Percentiles rank a stretch among this genome's conserved stretches.
Evolutionary conservation across 768 basidiomycete species (phyloP).

Genomic region (Boletus barrowsii): DNA sequence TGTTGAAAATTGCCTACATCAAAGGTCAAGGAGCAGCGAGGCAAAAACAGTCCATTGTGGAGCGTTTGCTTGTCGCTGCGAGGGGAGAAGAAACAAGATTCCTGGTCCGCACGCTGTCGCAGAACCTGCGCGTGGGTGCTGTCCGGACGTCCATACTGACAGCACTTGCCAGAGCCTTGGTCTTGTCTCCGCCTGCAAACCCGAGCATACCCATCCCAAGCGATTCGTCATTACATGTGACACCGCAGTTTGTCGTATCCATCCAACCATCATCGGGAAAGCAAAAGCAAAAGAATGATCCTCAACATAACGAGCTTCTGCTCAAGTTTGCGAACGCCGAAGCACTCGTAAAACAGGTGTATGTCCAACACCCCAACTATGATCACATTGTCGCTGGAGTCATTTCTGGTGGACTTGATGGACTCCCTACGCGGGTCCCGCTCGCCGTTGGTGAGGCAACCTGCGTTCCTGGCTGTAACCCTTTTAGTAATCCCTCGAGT

Average conservation of each 20-base stretch:
- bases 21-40: conserved; percentile 77
- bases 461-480: conserved; percentile 3
- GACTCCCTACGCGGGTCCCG: conserved; percentile 56
- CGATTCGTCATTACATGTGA: conserved; percentile 30
- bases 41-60: conserved; percentile 73
- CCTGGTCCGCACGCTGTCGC: conserved; percentile 68
- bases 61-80: conserved; percentile 79
- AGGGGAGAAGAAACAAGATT: conserved; percentile 87
- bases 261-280: conserved; percentile 16
- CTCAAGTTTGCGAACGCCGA: conserved; percentile 56
- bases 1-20: conserved; percentile 62
- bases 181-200: conserved; percentile 47
- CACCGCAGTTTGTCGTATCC: conserved; percentile 17
- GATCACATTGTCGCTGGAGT: conserved; percentile 64
- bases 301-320: conserved; percentile 35
- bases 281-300: conserved; percentile 32
- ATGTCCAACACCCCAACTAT: conserved; percentile 76
- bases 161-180: conserved; percentile 76
- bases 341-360: conserved; percentile 64
- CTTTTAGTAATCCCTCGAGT: conserved; percentile 12
- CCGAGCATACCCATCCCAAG: conserved; percentile 15
- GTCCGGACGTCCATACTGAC: conserved; percentile 79
- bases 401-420: conserved; percentile 57
- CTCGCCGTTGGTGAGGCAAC: conserved; percentile 62
- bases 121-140: conserved; percentile 84